These are phyloP conservation scores for Cantharellus anzutake DNA, from an alignment of 768 basidiomycete species.

Conservation along the genomic window DNA sequence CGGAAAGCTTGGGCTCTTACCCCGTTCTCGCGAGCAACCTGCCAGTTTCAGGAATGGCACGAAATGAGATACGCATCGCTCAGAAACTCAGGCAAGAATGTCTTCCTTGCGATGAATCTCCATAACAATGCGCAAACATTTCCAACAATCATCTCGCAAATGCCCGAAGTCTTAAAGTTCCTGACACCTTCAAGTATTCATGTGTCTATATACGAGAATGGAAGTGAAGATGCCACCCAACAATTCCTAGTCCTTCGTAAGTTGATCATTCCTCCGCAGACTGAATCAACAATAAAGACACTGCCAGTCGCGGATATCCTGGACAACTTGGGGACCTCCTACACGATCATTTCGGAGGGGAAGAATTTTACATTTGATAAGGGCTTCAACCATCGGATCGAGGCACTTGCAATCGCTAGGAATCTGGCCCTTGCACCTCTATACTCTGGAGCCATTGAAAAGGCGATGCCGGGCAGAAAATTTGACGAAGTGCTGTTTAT, in stretches of 20 bases:
- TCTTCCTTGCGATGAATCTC: neutral
- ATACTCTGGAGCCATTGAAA: neutral
- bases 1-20: neutral
- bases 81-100: neutral
- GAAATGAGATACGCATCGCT: conserved; percentile 8
- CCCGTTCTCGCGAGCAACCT: neutral
- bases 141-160: neutral
- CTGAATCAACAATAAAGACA: neutral
- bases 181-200: neutral
- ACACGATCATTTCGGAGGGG: neutral
- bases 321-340: neutral
- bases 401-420: neutral
- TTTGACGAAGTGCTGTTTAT: neutral
- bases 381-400: neutral
- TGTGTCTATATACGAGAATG: neutral
- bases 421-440: neutral
- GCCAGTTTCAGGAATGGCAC: neutral
- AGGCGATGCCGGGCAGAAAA: neutral
- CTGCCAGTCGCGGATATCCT: neutral
- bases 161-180: neutral
- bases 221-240: neutral
- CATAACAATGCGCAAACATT: neutral
- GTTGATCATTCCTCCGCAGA: neutral
- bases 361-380: neutral
- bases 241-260: neutral